phyloP scores from a whole-genome alignment of 164 flowering plant species.

The Vitis rotundifolia region DNA sequence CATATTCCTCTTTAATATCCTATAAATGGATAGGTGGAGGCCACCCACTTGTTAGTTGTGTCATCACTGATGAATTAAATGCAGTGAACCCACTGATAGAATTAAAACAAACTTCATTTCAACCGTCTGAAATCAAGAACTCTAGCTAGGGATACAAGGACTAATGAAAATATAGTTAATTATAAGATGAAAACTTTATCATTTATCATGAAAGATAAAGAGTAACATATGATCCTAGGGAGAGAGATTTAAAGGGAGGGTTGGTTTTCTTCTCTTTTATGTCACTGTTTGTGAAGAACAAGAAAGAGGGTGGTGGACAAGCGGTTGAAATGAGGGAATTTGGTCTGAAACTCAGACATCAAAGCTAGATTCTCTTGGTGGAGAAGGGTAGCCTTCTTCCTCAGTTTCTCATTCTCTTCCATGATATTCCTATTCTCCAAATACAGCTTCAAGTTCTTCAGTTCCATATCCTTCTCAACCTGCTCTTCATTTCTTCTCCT shows the following conservation, averaged over 20 bases:
- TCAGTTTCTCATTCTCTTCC: constrained; percentile 57
- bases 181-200: background rate
- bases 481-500: constrained; percentile 17
- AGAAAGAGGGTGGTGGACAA: constrained; percentile 10
- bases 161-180: background rate
- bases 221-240: background rate
- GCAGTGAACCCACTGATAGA: too few relatives aligned
- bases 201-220: background rate
- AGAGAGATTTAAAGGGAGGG: background rate
- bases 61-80: too few relatives aligned
- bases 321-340: constrained; percentile 17
- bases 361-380: constrained; percentile 48
- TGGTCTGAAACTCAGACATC: constrained; percentile 36
- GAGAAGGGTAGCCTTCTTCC: constrained; percentile 43
- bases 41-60: too few relatives aligned
- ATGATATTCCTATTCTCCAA: constrained; percentile 48
- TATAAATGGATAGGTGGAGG: too few relatives aligned
- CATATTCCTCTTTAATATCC: too few relatives aligned
- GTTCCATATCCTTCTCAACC: constrained; percentile 27
- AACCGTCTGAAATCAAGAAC: too few relatives aligned
- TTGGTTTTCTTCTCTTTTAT: too few relatives aligned
- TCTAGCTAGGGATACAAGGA: too few relatives aligned
- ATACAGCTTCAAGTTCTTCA: constrained; percentile 54
- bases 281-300: constrained; percentile 5
- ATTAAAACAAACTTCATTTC: too few relatives aligned